Conservation (phyloP, 306 rosid species). For the Casuarina glauca region DNA sequence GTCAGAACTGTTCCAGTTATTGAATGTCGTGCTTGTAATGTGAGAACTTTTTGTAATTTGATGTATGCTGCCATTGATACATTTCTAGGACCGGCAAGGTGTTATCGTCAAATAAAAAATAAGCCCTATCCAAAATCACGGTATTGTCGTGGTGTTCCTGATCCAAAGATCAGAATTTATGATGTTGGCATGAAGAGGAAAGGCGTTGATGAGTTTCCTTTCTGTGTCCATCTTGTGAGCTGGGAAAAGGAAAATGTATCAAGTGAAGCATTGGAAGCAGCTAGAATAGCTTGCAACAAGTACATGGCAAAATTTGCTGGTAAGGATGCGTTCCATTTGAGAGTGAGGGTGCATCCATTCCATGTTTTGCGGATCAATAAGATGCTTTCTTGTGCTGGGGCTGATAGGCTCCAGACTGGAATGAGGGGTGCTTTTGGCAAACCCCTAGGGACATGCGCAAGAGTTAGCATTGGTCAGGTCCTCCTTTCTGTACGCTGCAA, state of each 20-base stretch:
- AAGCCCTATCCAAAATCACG: constrained; percentile 88
- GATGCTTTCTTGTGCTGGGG: constrained; percentile 69
- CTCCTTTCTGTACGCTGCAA: constrained; percentile 87
- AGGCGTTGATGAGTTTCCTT: constrained; percentile 90
- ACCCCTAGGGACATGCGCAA: constrained; percentile 74
- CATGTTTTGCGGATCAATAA: constrained; percentile 89
- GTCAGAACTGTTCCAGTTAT: no score
- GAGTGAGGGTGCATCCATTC: constrained; percentile 93
- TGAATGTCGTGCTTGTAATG: no score
- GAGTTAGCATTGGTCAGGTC: constrained; percentile 82
- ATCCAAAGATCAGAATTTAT: constrained; percentile 87
- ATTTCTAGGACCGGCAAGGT: constrained; percentile 91
- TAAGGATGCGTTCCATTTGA: constrained; percentile 80
- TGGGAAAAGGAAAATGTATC: constrained; percentile 95
- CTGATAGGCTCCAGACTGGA: constrained; percentile 89
- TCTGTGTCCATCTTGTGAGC: constrained; percentile 82
- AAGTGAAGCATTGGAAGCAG: constrained; percentile 85
- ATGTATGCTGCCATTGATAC: no score
- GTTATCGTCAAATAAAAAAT: constrained; percentile 81
- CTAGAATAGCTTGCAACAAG: constrained; percentile 83
- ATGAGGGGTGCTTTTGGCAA: constrained; percentile 87
- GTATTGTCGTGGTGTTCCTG: constrained; percentile 89
- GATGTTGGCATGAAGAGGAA: constrained; percentile 95
- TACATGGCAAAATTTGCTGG: constrained; percentile 87
- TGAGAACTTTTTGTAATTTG: no score